These are phyloP conservation scores for Cenchrus fungigraminus DNA, from an alignment of 176 grass and related monocot species.

Conservation along the genomic window DNA sequence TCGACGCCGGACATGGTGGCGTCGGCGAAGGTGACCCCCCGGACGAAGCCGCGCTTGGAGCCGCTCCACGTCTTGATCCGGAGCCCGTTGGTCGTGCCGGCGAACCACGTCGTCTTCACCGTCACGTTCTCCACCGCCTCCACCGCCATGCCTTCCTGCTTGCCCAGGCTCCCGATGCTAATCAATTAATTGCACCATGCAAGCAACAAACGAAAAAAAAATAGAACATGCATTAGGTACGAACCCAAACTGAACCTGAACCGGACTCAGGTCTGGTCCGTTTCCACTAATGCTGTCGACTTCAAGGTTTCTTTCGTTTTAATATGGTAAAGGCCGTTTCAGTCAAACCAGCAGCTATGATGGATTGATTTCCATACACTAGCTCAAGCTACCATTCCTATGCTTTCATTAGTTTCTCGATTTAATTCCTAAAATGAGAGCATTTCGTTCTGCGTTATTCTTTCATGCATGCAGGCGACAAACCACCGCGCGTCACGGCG, in stretches of 20 bases:
- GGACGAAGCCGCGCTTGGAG: constrained; percentile 60
- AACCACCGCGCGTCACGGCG: not conserved
- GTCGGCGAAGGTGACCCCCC: constrained; percentile 61
- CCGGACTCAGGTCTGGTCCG: not conserved
- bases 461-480: not conserved
- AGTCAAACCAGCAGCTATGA: constrained; percentile 16
- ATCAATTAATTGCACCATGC: not conserved
- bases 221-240: constrained; percentile 16
- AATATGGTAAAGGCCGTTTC: not conserved
- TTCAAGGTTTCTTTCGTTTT: not conserved
- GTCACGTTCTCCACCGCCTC: constrained; percentile 79
- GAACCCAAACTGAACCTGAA: not conserved
- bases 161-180: constrained; percentile 69
- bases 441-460: not conserved
- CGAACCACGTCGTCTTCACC: constrained; percentile 82
- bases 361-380: constrained; percentile 20
- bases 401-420: not conserved
- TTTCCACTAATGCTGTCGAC: constrained; percentile 8
- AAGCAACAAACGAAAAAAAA: not conserved
- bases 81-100: constrained; percentile 68
- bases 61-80: constrained; percentile 91
- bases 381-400: constrained; percentile 10
- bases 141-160: constrained; percentile 47
- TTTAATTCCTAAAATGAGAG: constrained; percentile 2
- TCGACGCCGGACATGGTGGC: constrained; percentile 65